Percentiles rank a stretch among this genome's conserved stretches.
Conservation (phyloP, 345 rosid genomes). For the Sisymbrium altissimum region DNA sequence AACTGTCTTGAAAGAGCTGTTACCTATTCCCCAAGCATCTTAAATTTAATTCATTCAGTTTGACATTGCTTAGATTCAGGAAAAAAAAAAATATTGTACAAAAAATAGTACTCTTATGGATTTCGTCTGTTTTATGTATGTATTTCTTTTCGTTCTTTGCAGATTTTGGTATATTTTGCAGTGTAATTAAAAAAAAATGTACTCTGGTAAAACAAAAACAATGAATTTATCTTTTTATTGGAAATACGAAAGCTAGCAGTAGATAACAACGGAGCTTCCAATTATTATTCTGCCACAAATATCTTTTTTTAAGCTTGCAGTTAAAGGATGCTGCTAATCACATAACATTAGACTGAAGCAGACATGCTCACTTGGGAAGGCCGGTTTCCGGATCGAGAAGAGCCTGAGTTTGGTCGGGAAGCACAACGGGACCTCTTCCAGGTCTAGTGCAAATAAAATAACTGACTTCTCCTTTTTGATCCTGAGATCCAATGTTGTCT, state of each 20-base stretch:
- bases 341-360: conserved; percentile 1
- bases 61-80: conserved; percentile 2
- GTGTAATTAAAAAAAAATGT: background rate
- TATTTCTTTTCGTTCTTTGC: background rate
- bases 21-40: conserved; percentile 39
- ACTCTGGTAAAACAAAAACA: conserved; percentile 13
- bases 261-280: conserved; percentile 17
- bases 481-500: conserved; percentile 46
- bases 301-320: conserved; percentile 10
- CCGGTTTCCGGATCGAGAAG: conserved; percentile 70
- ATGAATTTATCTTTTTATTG: background rate
- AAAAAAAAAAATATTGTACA: too few relatives aligned
- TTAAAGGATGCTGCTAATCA: conserved; percentile 12
- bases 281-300: conserved; percentile 14
- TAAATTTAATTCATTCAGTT: background rate
- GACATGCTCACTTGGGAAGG: conserved; percentile 50
- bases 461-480: conserved; percentile 68
- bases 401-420: conserved; percentile 57
- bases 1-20: conserved; percentile 43
- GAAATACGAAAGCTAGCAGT: conserved; percentile 16
- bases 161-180: background rate
- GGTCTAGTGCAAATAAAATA: conserved; percentile 92
- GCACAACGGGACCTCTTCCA: conserved; percentile 77
- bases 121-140: background rate
- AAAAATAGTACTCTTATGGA: background rate